Conservation (phyloP, 1,139 yeast genomes). For the Magnusiomyces tetraspermus region DNA sequence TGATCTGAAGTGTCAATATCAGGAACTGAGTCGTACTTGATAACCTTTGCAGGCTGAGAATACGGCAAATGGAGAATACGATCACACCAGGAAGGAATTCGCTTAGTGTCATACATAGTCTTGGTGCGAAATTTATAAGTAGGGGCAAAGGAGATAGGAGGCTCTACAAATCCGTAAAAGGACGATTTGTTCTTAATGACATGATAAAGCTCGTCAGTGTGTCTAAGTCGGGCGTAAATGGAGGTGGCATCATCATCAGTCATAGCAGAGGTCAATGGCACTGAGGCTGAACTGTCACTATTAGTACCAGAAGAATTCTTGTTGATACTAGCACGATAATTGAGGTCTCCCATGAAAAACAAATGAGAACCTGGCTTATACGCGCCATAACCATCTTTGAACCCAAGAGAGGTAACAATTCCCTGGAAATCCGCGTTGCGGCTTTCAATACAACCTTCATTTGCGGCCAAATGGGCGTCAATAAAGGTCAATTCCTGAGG, state of each 20-base stretch:
- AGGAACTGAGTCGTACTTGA: constrained; percentile 39
- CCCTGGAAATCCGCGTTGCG: constrained; percentile 47
- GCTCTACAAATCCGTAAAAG: constrained; percentile 57
- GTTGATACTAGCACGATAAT: constrained; percentile 47
- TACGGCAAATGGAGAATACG: constrained; percentile 55
- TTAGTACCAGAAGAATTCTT: no score
- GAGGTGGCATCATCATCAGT: neutral
- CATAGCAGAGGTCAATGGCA: constrained; percentile 7
- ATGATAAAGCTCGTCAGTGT: constrained; percentile 50
- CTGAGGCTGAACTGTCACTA: constrained; percentile 8
- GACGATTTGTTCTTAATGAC: constrained; percentile 40
- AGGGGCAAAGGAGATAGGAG: constrained; percentile 53
- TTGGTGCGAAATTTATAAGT: constrained; percentile 59
- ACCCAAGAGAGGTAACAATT: constrained; percentile 47
- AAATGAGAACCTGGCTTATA: constrained; percentile 49
- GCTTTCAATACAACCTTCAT: constrained; percentile 51
- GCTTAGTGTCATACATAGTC: constrained; percentile 42
- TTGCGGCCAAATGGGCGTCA: constrained; percentile 64
- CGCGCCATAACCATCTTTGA: constrained; percentile 52
- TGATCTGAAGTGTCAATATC: constrained; percentile 39
- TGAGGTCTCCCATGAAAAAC: constrained; percentile 75
- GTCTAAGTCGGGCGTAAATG: neutral
- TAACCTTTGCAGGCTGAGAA: constrained; percentile 21
- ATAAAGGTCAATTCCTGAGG: constrained; percentile 49
- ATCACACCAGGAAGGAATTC: constrained; percentile 89